A percentile compares a stretch with the other conserved stretches of the same genome.
Conservation (phyloP, 352 stramenopile genomes). For the Phytophthora ohioensis region DNA sequence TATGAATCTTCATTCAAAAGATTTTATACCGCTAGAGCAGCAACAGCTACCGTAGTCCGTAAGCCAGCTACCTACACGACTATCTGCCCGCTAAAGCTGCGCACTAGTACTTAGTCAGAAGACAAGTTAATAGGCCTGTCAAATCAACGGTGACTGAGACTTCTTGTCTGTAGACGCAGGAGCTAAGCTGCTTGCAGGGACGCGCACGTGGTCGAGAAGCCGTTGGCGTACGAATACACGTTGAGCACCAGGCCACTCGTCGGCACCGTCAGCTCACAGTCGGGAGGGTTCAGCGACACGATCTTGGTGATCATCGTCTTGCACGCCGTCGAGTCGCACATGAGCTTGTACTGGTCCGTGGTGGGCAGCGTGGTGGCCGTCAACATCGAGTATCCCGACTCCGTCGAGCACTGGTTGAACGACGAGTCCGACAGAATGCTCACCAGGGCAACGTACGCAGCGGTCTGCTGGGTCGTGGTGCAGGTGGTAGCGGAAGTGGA, state of each 20-base stretch:
- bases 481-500: slow-evolving; percentile 23
- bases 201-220: slow-evolving; percentile 28
- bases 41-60: not conserved
- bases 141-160: no score
- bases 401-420: slow-evolving; percentile 32
- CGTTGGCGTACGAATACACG: slow-evolving; percentile 39
- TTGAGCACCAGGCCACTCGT: slow-evolving; percentile 41
- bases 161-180: not conserved
- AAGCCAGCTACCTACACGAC: not conserved
- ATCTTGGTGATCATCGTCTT: slow-evolving; percentile 34
- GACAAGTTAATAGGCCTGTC: not conserved
- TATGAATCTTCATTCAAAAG: slow-evolving; percentile 4
- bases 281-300: slow-evolving; percentile 32
- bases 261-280: slow-evolving; percentile 43
- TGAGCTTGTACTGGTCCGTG: slow-evolving; percentile 26
- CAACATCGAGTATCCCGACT: slow-evolving; percentile 40
- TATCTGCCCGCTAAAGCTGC: not conserved
- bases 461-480: slow-evolving; percentile 29
- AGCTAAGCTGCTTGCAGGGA: slow-evolving; percentile 21
- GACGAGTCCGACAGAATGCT: slow-evolving; percentile 28
- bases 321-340: slow-evolving; percentile 40
- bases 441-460: slow-evolving; percentile 31
- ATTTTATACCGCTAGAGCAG: not conserved
- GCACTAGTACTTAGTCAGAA: not conserved
- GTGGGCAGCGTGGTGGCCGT: slow-evolving; percentile 33